phyloP scores from a whole-genome alignment of 495 filamentous ascomycete genomes.

The Aspergillus panamensis region DNA sequence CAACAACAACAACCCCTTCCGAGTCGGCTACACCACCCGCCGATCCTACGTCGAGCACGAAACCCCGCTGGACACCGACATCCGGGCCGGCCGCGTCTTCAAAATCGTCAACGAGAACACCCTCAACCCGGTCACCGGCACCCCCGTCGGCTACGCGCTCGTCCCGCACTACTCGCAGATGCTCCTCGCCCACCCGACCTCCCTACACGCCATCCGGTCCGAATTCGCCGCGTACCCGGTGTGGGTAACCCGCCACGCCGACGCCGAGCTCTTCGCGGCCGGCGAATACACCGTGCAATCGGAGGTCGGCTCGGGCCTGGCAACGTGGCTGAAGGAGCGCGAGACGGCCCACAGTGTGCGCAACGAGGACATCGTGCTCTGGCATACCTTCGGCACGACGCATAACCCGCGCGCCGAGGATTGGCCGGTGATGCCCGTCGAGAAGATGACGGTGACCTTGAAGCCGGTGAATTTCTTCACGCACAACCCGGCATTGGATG shows the following conservation, averaged over 20 bases:
- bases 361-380: slow-evolving; percentile 48
- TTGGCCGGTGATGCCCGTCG: slow-evolving; percentile 61
- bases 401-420: slow-evolving; percentile 59
- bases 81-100: slow-evolving; percentile 62
- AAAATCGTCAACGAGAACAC: slow-evolving; percentile 73
- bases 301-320: slow-evolving; percentile 46
- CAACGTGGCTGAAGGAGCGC: slow-evolving; percentile 15
- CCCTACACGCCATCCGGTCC: slow-evolving; percentile 68
- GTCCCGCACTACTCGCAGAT: slow-evolving; percentile 68
- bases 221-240: slow-evolving; percentile 75
- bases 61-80: slow-evolving; percentile 61
- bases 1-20: slow-evolving; percentile 65
- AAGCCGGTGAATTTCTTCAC: slow-evolving; percentile 74
- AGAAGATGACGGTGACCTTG: slow-evolving; percentile 48
- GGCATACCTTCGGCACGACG: slow-evolving; percentile 58
- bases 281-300: slow-evolving; percentile 86
- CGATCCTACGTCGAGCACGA: slow-evolving; percentile 55
- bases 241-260: slow-evolving; percentile 74
- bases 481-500: slow-evolving; percentile 56
- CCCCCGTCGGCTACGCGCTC: slow-evolving; percentile 77
- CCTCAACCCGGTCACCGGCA: slow-evolving; percentile 66
- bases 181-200: slow-evolving; percentile 66
- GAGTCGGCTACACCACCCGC: slow-evolving; percentile 64
- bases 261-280: slow-evolving; percentile 74
- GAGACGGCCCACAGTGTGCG: slow-evolving; percentile 33